phyloP scores from a whole-genome alignment of 495 filamentous ascomycete genomes.

The Trichoderma reesei region DNA sequence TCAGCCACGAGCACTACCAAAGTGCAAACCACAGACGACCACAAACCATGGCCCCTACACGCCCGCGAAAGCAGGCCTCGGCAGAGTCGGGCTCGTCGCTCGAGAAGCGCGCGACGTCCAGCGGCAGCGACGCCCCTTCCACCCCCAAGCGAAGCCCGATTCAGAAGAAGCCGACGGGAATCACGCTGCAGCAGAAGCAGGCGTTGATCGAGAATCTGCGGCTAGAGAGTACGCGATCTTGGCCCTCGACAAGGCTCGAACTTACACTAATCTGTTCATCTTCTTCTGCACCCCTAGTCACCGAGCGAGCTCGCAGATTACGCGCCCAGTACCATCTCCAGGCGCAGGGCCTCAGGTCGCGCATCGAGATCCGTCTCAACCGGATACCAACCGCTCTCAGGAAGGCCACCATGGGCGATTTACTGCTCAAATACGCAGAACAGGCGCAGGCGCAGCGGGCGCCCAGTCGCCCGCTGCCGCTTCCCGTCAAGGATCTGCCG shows the following conservation, averaged over 20 bases:
- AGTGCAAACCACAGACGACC: background rate
- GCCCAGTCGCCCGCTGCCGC: slow-evolving; percentile 19
- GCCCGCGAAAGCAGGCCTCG: slow-evolving; percentile 53
- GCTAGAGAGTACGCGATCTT: slow-evolving; percentile 63
- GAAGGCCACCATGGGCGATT: slow-evolving; percentile 73
- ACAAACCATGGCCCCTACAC: slow-evolving; percentile 41
- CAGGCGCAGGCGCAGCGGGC: slow-evolving; percentile 19
- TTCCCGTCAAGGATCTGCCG: slow-evolving; percentile 25
- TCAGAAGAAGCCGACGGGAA: slow-evolving; percentile 48
- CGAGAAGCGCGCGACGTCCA: slow-evolving; percentile 17
- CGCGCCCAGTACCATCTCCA: slow-evolving; percentile 85
- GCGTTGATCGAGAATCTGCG: slow-evolving; percentile 87
- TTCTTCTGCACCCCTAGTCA: slow-evolving; percentile 47
- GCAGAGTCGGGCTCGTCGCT: slow-evolving; percentile 30
- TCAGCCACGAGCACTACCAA: background rate
- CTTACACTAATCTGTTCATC: slow-evolving; percentile 2
- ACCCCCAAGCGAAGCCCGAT: slow-evolving; percentile 47
- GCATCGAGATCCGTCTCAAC: slow-evolving; percentile 91
- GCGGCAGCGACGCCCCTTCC: background rate
- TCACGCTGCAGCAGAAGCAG: slow-evolving; percentile 75
- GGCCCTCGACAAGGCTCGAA: background rate
- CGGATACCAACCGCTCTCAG: slow-evolving; percentile 76
- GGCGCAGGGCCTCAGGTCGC: slow-evolving; percentile 69
- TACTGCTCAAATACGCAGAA: slow-evolving; percentile 44
- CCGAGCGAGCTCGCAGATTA: slow-evolving; percentile 82